These are phyloP conservation scores for Dactylella cylindrospora DNA, from an alignment of 2,329 filamentous ascomycete species.

Conservation along the genomic window DNA sequence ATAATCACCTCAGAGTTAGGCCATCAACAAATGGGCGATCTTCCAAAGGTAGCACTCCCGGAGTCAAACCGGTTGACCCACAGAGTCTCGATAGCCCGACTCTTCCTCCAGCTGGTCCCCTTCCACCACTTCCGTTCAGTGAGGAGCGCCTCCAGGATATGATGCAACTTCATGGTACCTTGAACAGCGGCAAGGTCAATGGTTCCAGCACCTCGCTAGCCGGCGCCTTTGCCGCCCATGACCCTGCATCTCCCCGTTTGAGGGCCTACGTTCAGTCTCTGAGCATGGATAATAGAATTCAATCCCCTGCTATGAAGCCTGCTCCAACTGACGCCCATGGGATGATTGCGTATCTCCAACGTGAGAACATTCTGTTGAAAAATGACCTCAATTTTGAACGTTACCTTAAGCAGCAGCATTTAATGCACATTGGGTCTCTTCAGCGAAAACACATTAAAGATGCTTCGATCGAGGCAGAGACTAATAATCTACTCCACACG, in stretches of 20 bases:
- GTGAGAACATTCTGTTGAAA: constrained; percentile 72
- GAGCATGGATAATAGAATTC: constrained; percentile 45
- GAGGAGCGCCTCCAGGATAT: constrained; percentile 61
- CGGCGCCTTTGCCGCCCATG: constrained; percentile 37
- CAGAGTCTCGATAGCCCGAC: constrained; percentile 63
- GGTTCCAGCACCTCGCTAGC: constrained; percentile 31
- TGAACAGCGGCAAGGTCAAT: constrained; percentile 53
- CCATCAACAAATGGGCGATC: constrained; percentile 11
- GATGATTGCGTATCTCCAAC: constrained; percentile 62
- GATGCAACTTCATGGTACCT: constrained; percentile 62
- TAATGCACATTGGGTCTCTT: constrained; percentile 76
- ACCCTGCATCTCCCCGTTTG: constrained; percentile 48
- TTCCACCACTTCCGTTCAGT: constrained; percentile 55
- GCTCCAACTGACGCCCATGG: constrained; percentile 50
- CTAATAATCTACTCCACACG: constrained; percentile 74
- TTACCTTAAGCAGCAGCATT: constrained; percentile 80
- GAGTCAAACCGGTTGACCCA: constrained; percentile 26
- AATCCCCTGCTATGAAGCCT: constrained; percentile 49
- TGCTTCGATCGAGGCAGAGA: constrained; percentile 77
- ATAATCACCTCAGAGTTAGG: constrained; percentile 27
- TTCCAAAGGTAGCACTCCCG: constrained; percentile 30
- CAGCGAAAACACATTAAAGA: constrained; percentile 73
- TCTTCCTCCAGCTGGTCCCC: constrained; percentile 57
- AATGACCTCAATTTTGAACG: constrained; percentile 83
- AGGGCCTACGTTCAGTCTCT: constrained; percentile 50